A percentile compares a stretch with the other conserved stretches of the same genome.
phyloP scores from a whole-genome alignment of 441 rosid genomes.

The Bocquillonia castaneifolia region DNA sequence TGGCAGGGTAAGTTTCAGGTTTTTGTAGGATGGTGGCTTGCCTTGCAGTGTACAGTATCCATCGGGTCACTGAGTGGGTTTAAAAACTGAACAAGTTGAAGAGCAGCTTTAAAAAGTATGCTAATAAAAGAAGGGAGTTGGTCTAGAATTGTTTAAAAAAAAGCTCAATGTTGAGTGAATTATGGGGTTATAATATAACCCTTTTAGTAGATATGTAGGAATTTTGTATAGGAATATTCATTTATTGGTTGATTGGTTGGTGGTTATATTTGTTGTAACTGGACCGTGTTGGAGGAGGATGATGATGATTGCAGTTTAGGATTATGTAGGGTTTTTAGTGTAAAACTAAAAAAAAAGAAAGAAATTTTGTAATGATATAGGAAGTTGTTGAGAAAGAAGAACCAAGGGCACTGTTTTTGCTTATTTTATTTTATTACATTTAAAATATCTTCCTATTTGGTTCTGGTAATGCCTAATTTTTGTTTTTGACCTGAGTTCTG shows the following conservation, averaged over 20 bases:
- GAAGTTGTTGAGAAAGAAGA: no score
- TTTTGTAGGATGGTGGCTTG: slow-evolving; percentile 6
- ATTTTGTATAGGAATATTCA: slow-evolving; percentile 47
- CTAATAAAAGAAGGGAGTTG: neutral
- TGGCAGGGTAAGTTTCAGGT: neutral
- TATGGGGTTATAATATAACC: slow-evolving; percentile 20
- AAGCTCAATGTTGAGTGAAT: no score
- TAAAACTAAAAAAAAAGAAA: no score
- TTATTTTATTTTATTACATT: no score
- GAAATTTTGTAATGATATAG: no score
- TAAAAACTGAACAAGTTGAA: no score
- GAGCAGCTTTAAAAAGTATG: neutral
- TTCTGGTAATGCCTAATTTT: no score
- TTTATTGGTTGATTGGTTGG: slow-evolving; percentile 53
- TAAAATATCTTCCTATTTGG: no score
- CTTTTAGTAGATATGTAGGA: slow-evolving; percentile 26
- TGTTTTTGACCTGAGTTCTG: no score
- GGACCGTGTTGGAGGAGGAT: slow-evolving; percentile 19
- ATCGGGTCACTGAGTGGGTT: neutral
- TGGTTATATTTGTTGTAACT: slow-evolving; percentile 24
- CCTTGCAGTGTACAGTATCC: slow-evolving; percentile 22
- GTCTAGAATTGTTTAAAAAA: slow-evolving; percentile 7
- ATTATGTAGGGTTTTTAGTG: slow-evolving; percentile 3
- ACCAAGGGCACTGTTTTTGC: no score
- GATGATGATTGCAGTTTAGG: neutral